These are phyloP conservation scores for Kitagawia praeruptora DNA, from an alignment of 129 eudicot species.

Conservation along the genomic window DNA sequence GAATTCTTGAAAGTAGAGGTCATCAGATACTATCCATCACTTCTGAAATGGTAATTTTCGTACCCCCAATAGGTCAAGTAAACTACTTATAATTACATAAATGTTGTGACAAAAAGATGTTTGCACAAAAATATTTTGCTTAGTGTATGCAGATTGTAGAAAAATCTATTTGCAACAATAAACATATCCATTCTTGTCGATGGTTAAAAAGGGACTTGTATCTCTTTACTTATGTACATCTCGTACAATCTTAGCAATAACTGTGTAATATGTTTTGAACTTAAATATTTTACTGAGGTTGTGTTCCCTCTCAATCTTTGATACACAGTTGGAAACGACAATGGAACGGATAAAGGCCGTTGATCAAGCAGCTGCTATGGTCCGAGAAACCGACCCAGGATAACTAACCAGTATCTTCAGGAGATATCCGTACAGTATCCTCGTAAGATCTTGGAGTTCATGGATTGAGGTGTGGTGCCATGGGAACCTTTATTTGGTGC, in stretches of 20 bases:
- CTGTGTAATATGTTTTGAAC: background rate
- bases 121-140: too few species aligned
- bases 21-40: too few species aligned
- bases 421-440: too few species aligned
- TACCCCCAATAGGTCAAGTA: too few species aligned
- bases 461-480: slow-evolving; percentile 99
- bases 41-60: too few species aligned
- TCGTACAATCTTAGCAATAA: background rate
- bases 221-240: background rate
- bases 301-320: background rate
- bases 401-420: too few species aligned
- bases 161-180: background rate
- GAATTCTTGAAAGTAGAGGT: too few species aligned
- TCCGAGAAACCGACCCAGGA: background rate
- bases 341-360: slow-evolving; percentile 85
- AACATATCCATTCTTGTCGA: background rate
- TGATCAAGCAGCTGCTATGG: slow-evolving; percentile 93
- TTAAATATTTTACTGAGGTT: background rate
- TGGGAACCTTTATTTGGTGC: slow-evolving; percentile 87
- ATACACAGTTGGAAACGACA: slow-evolving; percentile 78
- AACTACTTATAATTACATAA: too few species aligned
- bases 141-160: background rate
- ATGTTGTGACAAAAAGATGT: too few species aligned
- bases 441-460: slow-evolving; percentile 80
- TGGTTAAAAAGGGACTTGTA: background rate